These are phyloP conservation scores for Decorospora gaudefroyi DNA, from an alignment of 2,329 filamentous ascomycete genomes.

Conservation along the genomic window DNA sequence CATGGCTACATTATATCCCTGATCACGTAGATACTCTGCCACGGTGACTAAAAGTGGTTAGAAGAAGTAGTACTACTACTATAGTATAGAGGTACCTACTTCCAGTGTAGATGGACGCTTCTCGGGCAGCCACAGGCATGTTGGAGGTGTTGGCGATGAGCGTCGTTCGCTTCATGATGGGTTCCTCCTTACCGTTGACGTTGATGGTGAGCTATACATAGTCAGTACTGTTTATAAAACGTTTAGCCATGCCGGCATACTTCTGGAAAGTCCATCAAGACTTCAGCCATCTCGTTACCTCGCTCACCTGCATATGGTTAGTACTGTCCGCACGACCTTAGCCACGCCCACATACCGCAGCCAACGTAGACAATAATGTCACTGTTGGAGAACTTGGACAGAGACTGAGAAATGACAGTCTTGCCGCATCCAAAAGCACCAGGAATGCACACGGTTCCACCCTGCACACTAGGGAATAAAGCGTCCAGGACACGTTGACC, in stretches of 20 bases:
- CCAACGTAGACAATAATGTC: conserved; percentile 99
- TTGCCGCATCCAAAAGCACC: conserved; percentile 99
- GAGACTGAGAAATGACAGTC: conserved; percentile 97
- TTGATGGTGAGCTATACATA: conserved; percentile 77
- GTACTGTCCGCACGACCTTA: no score
- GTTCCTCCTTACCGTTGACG: conserved; percentile 90
- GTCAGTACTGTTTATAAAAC: conserved; percentile 1
- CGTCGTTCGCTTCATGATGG: conserved; percentile 99
- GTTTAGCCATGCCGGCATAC: conserved; percentile 42
- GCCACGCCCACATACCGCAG: conserved; percentile 36
- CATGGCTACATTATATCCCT: conserved; percentile 97
- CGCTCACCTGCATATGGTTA: conserved; percentile 80
- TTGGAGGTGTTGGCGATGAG: conserved; percentile 99
- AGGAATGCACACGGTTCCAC: conserved; percentile 96
- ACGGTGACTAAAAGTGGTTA: conserved; percentile 60
- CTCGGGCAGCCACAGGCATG: conserved; percentile 98
- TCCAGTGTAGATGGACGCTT: conserved; percentile 99
- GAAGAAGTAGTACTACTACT: conserved; percentile 59
- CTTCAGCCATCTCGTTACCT: conserved; percentile 99
- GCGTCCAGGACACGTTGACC: conserved; percentile 96
- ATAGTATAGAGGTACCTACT: no score
- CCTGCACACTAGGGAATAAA: conserved; percentile 93
- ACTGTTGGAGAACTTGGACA: conserved; percentile 99
- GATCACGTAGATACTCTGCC: conserved; percentile 95
- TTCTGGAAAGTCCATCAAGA: conserved; percentile 99